Base-by-base conservation (phyloP, 805 yeast genomes). In the Starmerella kuoi region DNA sequence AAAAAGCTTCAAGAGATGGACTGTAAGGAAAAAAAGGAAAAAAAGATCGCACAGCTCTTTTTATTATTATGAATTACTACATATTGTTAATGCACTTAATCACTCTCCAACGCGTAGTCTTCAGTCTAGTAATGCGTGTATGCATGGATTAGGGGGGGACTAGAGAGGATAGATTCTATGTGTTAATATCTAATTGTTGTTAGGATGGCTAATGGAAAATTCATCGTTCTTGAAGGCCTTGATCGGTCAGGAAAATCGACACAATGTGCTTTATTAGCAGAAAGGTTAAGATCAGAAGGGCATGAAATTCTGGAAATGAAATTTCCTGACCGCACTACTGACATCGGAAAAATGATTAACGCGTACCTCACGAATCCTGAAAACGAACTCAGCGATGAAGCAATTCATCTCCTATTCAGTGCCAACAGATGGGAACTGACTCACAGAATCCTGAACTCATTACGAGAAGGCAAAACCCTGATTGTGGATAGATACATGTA, bases 231-330 rank as follows among this genome's bases (percentile, higher is more conserved):
- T 2, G 99, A 91, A 61, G 99, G 99, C 0, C 72, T 91, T 1
- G 99, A 91, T 55, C 65, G 99, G 38, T 79, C 96, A 0, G 99
- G 99, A 0, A 91, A 91, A 55, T 74, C 95, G 2, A 86, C 96
- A 0, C 98, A 91, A 57, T 70, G 79, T 5, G 56, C 60, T 2
- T 50, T 55, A 2, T 52, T 80, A 8, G 52, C 64, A 0, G 55
- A 62, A 1, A 52, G 51, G 4, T 47, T 65, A 9, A 22, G 40
- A 14, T 46, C 53, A 3, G 36, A 47, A 1, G 59, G 60, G 1
- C 65, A 66, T 1, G 55, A 62, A 4, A 69, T 69, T 3, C 65
- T 66, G 42, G 61, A 81, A 27, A 55, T 81, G 47, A 87, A 85
- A 59, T 87, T 91, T 51, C 98, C 98, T 38, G 88, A 87, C 38